Evolutionary conservation across 2,329 filamentous ascomycete species (phyloP), one percentile per base, ranked within the genome.

Genomic region (Xylaria sp.): DNA sequence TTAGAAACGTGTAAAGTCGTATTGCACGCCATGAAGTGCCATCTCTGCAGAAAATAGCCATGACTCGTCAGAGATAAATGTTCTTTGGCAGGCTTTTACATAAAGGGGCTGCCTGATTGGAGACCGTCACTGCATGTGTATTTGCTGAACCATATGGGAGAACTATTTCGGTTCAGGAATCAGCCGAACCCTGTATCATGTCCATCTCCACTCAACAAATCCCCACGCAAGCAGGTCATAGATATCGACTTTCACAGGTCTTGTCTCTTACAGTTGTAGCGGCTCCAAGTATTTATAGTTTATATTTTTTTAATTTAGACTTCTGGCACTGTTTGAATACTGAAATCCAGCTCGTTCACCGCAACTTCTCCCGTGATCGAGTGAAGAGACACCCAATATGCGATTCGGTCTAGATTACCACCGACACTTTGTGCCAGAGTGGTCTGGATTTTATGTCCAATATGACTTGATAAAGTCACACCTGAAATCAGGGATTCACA

Each of bases 351-450:
- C 15, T n/a, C 7, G 5, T 7, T 31, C 22, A 29, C 27, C 27
- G n/a, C 25, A 5, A 36, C 45, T 49, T 1, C 33, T 9, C 5
- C 33, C 3, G 10, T 33, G 10, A 39, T 39, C 27, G n/a, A 3
- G 33, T 15, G 15, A 22, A 25, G 31, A 38, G 51, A 54, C 51
- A 11, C 33, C 33, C n/a, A 39, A n/a, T 25, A 54, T 54, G 51
- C 25, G 51, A 36, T 54, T 54, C 20, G 51, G 51, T 27, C n/a
- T 15, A 54, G 51, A 54, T 7, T 54, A 54, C 39, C 51, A 54
- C 51, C 51, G 20, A 38, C 33, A 22, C 33, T 54, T 54, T 33
- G 51, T 54, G 51, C 51, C 31, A 3, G 51, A 54, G 11, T 54
- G 51, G 51, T 39, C 51, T 27, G 51, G 33, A 22, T 54, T 39